Evolutionary conservation across 331 rosid genomes (phyloP), one percentile per base, ranked within the genome.

Genomic region (Acacia concinna): DNA sequence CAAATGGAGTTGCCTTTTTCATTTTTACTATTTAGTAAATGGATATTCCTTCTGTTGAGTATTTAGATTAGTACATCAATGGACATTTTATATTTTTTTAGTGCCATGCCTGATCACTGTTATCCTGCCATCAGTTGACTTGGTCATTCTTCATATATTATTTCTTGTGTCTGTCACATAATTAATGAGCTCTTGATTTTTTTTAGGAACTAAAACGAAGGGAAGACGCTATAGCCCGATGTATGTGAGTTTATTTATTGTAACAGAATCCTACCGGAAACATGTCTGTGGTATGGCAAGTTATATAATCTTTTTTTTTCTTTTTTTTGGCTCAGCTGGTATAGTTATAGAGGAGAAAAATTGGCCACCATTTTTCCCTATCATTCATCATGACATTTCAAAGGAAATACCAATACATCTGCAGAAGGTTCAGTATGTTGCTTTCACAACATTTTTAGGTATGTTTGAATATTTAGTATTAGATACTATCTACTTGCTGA

Each of bases 401-500:
- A 91, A 85, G 31, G 99, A 96, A 81, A 93, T 93, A 81, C 99
- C 99, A 31, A 79, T 96, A 69, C 99, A 96, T 85, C 93, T 93
- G 35, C 99, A 93, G 76, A 91, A 79, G 84, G 78, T 87, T 80
- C 97, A 93, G 86, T 95, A 95, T 85, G 83, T 93, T 83, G 99
- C 98, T 63, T 91, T 95, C 84, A 72, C 97, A 54, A 93, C 99
- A 77, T 93, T 83, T 84, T 84, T 95, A 86, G 98, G 99, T 95
- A 90, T 52, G 86, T 79, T 72, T 21, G 84, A 71, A 28, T 74
- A 73, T 69, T 81, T 43, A 64, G 23, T 37, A 57, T 63, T 76
- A 51, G 40, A 57, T 41, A 49, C 47, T 54, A 54, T 75, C 57
- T 71, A 37, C 81, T 63, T 73, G 77, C 63, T 54, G 81, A 62